phyloP scores from a whole-genome alignment of 2,329 filamentous ascomycete genomes.

The Pestalotiopsis sp. region DNA sequence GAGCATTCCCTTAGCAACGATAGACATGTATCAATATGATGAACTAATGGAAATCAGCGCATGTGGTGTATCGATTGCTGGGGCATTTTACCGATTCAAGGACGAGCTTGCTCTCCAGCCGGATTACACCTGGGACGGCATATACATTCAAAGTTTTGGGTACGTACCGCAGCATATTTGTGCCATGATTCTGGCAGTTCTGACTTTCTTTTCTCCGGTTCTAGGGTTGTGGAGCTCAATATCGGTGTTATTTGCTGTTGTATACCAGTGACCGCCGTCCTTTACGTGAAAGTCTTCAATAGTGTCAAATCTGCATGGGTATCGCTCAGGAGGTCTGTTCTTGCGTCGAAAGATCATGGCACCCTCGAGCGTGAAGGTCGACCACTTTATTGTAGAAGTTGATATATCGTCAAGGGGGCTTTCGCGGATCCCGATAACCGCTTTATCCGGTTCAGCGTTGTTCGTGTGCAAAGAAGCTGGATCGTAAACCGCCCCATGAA shows the following conservation, averaged over 20 bases:
- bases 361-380: no score
- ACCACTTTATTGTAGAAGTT: no score
- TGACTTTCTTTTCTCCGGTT: background rate
- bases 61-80: background rate
- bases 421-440: no score
- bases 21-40: background rate
- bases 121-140: background rate
- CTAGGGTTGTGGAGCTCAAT: background rate
- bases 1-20: background rate
- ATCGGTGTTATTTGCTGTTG: background rate
- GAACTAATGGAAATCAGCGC: background rate
- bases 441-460: no score
- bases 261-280: background rate
- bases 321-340: no score
- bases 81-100: background rate
- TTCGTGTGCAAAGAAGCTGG: no score
- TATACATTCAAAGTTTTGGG: background rate
- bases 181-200: background rate
- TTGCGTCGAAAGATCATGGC: no score
- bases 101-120: background rate
- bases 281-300: background rate
- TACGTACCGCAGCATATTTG: background rate
- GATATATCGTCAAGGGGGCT: no score
- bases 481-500: no score
- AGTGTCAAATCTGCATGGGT: background rate